Evolutionary conservation across 192 early-diverging fungal species (phyloP).

Genomic region (Rhizophagus prolifer): DNA sequence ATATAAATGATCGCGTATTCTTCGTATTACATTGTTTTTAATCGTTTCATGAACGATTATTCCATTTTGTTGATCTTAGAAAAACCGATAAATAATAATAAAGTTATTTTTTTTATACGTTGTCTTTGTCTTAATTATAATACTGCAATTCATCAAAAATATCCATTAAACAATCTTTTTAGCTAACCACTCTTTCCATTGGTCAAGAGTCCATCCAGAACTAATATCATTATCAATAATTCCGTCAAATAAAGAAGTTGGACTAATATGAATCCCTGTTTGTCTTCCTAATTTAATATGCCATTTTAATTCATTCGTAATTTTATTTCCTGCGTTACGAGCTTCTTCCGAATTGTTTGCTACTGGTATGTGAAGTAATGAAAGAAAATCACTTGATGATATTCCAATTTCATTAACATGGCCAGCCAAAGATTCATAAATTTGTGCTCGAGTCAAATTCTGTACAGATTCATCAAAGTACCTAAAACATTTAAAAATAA

Average conservation of each 20-base stretch:
- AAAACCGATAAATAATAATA: too few relatives aligned
- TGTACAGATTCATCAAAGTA: slow-evolving; percentile 67
- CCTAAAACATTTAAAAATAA: slow-evolving; percentile 19
- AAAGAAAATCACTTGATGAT: slow-evolving; percentile 42
- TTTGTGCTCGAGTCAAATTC: slow-evolving; percentile 51
- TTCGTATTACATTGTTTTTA: too few relatives aligned
- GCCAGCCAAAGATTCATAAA: slow-evolving; percentile 52
- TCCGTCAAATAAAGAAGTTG: slow-evolving; percentile 72
- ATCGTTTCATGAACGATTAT: too few relatives aligned
- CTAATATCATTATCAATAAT: slow-evolving; percentile 62
- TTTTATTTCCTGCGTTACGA: slow-evolving; percentile 65
- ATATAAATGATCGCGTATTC: too few relatives aligned
- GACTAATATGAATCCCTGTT: slow-evolving; percentile 74
- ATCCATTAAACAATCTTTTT: slow-evolving; percentile 31
- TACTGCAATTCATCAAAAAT: too few relatives aligned
- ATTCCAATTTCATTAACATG: slow-evolving; percentile 49
- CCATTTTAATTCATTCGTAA: slow-evolving; percentile 69
- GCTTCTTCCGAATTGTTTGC: slow-evolving; percentile 40
- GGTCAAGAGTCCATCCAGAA: slow-evolving; percentile 64
- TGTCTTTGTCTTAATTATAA: too few relatives aligned
- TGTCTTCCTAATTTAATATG: slow-evolving; percentile 67
- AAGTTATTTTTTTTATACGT: too few relatives aligned
- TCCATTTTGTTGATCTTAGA: too few relatives aligned
- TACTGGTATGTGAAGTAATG: slow-evolving; percentile 46
- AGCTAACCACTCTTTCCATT: slow-evolving; percentile 63